Evolutionary conservation across 2,329 filamentous ascomycete species (phyloP).

Genomic region (Trichoderma asperellum): DNA sequence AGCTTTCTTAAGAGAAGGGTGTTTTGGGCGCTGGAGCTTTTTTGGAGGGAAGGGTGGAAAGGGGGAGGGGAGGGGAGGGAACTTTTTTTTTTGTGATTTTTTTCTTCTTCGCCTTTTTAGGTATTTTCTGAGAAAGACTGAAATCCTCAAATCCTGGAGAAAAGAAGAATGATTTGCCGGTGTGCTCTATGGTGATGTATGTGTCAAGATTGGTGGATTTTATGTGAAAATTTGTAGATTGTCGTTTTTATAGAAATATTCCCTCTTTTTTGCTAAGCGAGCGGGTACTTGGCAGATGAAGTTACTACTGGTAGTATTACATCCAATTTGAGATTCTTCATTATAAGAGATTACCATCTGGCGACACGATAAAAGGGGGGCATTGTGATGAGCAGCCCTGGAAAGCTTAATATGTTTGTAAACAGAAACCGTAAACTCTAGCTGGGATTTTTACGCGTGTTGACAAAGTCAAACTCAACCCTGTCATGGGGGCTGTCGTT

Average conservation of each 20-base stretch:
- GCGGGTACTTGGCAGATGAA: not conserved
- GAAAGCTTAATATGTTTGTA: not conserved
- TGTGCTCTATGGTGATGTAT: slow-evolving; percentile 8
- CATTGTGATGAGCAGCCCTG: not conserved
- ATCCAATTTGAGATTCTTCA: not conserved
- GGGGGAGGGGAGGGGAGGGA: not conserved
- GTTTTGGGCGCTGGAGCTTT: slow-evolving; percentile 23
- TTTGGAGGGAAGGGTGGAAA: slow-evolving; percentile 9
- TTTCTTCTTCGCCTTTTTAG: slow-evolving; percentile 1
- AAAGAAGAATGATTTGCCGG: not conserved
- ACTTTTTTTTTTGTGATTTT: slow-evolving; percentile 1
- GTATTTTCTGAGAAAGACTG: slow-evolving; percentile 17
- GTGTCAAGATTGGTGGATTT: not conserved
- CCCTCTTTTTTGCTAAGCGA: not conserved
- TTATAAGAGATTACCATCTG: not conserved
- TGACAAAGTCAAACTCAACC: not conserved
- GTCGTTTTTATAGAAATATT: not conserved
- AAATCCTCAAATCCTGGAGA: slow-evolving; percentile 8
- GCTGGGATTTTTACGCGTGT: not conserved
- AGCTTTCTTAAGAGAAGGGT: slow-evolving; percentile 22
- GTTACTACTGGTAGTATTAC: slow-evolving; percentile 7
- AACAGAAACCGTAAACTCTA: not conserved
- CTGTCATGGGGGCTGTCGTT: not conserved
- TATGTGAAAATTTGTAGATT: slow-evolving; percentile 1
- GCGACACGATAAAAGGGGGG: not conserved